Evolutionary conservation across 2,329 filamentous ascomycete species (phyloP).

Genomic region (Scopulariopsis brevicaulis): DNA sequence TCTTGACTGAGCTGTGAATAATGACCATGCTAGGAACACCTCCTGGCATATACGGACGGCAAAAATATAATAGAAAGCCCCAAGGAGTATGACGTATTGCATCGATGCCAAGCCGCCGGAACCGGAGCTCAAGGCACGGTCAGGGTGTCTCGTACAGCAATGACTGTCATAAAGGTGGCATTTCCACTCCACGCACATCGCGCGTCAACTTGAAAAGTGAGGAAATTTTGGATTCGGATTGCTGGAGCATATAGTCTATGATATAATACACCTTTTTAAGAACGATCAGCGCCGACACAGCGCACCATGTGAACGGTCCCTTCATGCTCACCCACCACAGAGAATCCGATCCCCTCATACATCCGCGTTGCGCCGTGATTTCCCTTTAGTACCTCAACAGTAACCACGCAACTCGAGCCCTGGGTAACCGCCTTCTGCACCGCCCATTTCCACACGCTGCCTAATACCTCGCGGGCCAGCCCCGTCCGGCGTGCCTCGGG

Average conservation of each 20-base stretch:
- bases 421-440: not conserved
- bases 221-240: too few species aligned
- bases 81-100: too few species aligned
- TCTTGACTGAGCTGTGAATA: too few species aligned
- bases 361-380: not conserved
- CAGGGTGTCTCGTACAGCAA: too few species aligned
- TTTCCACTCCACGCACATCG: too few species aligned
- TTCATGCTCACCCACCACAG: not conserved
- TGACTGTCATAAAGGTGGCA: too few species aligned
- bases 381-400: not conserved
- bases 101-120: too few species aligned
- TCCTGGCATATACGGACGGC: too few species aligned
- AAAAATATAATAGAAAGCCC: too few species aligned
- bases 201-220: too few species aligned
- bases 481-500: not conserved
- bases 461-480: not conserved
- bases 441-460: not conserved
- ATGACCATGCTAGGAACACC: too few species aligned
- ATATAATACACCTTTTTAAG: not conserved
- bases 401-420: not conserved
- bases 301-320: not conserved
- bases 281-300: not conserved
- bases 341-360: not conserved
- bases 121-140: too few species aligned
- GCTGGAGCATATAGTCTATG: not conserved